Base-by-base conservation (phyloP, 805 yeast species). In the Nakazawaea ambrosiae region DNA sequence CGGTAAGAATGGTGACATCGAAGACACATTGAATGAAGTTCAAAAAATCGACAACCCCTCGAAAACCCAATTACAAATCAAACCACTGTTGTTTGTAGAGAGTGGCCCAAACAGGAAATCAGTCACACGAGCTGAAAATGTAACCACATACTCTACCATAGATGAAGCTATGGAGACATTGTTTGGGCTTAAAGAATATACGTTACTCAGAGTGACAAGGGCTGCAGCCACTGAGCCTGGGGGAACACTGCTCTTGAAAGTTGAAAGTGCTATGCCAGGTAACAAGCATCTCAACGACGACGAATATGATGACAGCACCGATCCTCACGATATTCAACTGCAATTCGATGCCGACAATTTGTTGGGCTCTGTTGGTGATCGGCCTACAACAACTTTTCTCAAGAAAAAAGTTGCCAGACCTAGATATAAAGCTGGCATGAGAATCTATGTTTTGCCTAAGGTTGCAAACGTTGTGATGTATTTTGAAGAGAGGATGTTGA, bases 351-450 rank as follows among this genome's bases (percentile, higher is more conserved):
- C n/a, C n/a, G 67, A 63, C 53, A 34, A 23, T 1, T 20, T 41
- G 2, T 34, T 68, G 23, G 75, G 75, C 2, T 51, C 52, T 22
- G 44, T 49, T 2, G 66, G 66, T 19, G 73, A 69, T 33, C 54
- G 60, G 23, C 72, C 76, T 2, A 57, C 66, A 20, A 65, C 75
- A 27, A 54, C 68, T 4, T 76, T 72, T 47, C 54, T 77, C 34
- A 77, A 77, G 52, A 73, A 73, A 42, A 61, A 69, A 18, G 68
- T 75, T 24, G 81, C 81, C 11, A 58, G 81, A 45, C 83, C 83
- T 10, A 54, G 83, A 24, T 77, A 77, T 53, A 77, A 77, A 49
- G 62, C 74, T 4, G 73, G 72, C 45, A 77, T 77, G 83, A 71
- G 74, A 49, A 68, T 76, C n/a, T 76, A 70, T 53, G 46, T 77